Evolutionary conservation across 768 basidiomycete species (phyloP).

Genomic region (Lyophyllum shimeji): DNA sequence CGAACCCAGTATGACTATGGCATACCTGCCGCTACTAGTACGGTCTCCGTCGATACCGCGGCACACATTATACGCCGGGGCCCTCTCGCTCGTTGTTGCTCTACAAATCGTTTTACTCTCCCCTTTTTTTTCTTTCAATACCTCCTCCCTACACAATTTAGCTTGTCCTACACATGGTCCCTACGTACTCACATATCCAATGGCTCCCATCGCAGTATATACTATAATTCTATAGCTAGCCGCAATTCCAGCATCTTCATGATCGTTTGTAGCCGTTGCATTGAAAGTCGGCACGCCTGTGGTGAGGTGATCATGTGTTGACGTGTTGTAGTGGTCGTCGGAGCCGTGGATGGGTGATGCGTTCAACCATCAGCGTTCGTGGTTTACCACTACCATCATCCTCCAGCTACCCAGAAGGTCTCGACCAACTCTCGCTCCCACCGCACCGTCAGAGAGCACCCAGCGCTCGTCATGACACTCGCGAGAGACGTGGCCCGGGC

Average conservation of each 20-base stretch:
- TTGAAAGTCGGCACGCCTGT: too few species aligned
- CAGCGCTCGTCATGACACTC: too few species aligned
- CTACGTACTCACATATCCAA: slow-evolving; percentile 3
- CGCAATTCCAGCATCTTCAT: neutral
- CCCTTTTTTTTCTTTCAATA: neutral
- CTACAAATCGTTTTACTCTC: neutral
- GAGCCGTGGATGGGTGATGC: too few species aligned
- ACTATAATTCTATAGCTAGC: slow-evolving; percentile 2
- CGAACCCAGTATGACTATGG: neutral
- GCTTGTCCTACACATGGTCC: neutral
- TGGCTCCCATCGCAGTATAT: neutral
- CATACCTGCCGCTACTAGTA: neutral
- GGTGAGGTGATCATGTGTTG: too few species aligned
- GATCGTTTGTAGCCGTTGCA: too few species aligned
- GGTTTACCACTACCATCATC: too few species aligned
- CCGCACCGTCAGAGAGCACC: too few species aligned
- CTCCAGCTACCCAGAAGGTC: too few species aligned
- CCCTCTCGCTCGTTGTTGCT: neutral
- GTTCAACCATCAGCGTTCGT: too few species aligned
- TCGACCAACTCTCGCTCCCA: too few species aligned
- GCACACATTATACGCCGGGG: neutral
- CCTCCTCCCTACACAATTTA: neutral
- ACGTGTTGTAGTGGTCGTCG: too few species aligned
- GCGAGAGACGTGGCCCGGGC: too few species aligned
- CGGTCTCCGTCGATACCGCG: neutral